Percentiles rank a stretch among this genome's conserved stretches.
Conservation (phyloP, 352 stramenopile genomes). For the Globisporangium solare region DNA sequence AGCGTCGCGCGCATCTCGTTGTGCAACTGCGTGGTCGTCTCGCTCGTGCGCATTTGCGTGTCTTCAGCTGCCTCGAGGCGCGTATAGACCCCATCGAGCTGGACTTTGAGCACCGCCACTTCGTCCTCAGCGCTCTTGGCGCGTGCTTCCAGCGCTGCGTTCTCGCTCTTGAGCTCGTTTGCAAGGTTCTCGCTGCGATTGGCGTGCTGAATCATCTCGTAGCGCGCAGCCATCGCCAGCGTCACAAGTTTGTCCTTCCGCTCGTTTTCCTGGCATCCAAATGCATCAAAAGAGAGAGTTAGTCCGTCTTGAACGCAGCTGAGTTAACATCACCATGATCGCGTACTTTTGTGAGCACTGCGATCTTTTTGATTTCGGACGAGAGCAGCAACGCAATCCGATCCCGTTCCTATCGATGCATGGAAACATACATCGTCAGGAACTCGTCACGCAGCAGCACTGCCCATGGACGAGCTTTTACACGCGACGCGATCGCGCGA, state of each 20-base stretch:
- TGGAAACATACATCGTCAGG: not conserved
- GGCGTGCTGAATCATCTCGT: conserved; percentile 57
- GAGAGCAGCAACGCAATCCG: conserved; percentile 40
- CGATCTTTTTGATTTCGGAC: conserved; percentile 76
- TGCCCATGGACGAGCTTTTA: not conserved
- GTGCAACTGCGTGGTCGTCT: conserved; percentile 23
- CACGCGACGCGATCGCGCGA: conserved; percentile 5
- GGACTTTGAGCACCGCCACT: conserved; percentile 24
- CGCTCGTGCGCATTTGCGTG: conserved; percentile 16
- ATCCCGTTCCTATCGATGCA: conserved; percentile 37
- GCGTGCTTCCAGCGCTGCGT: conserved; percentile 16
- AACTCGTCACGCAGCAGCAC: not conserved
- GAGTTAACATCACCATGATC: not conserved
- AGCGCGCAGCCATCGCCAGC: conserved; percentile 72
- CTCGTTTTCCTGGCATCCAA: conserved; percentile 43
- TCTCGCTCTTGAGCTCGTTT: conserved; percentile 26
- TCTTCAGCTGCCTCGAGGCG: conserved; percentile 38
- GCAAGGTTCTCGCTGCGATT: conserved; percentile 40
- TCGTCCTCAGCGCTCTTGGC: conserved; percentile 37
- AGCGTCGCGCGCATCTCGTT: conserved; percentile 24
- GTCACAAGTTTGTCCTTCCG: conserved; percentile 70
- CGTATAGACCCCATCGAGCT: conserved; percentile 43
- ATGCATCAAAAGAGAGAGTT: not conserved
- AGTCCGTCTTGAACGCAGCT: too few relatives aligned
- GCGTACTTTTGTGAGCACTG: conserved; percentile 51